Evolutionary conservation across 1,284 basidiomycete species (phyloP).

Genomic region (Cutaneotrichosporon cavernicola): DNA sequence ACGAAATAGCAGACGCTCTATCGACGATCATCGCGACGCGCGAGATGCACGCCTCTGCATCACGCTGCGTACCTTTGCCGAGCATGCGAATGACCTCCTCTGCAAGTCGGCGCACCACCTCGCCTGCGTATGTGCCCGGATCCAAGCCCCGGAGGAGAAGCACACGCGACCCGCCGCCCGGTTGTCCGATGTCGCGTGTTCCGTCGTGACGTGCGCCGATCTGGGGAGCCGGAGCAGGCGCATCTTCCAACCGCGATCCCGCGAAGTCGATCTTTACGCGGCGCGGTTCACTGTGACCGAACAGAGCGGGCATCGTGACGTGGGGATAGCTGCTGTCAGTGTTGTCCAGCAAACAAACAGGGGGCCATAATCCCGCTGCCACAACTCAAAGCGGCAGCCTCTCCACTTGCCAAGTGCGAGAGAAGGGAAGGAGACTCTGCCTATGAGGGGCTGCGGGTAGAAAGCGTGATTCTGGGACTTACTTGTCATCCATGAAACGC

Average conservation of each 20-base stretch:
- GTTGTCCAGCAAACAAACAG: background rate
- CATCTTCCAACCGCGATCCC: conserved; percentile 21
- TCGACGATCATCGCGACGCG: conserved; percentile 84
- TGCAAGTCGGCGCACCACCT: conserved; percentile 53
- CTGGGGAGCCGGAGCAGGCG: conserved; percentile 14
- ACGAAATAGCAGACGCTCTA: conserved; percentile 73
- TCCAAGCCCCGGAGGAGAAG: conserved; percentile 84
- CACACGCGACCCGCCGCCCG: conserved; percentile 55
- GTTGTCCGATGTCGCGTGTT: conserved; percentile 75
- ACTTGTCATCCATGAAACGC: conserved; percentile 77
- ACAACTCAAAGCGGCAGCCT: too few species aligned
- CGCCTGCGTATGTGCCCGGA: conserved; percentile 67
- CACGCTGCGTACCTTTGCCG: conserved; percentile 65
- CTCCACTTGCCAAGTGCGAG: too few species aligned
- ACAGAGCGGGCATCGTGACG: conserved; percentile 71
- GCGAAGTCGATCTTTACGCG: conserved; percentile 89
- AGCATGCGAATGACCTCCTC: conserved; percentile 65
- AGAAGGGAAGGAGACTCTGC: too few species aligned
- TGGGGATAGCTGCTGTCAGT: conserved; percentile 62
- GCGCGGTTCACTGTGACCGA: conserved; percentile 55
- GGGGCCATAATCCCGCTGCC: too few species aligned
- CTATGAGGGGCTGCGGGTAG: too few species aligned
- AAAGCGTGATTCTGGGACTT: conserved; percentile 15
- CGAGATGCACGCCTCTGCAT: conserved; percentile 77
- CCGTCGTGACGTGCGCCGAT: conserved; percentile 66